Percentiles rank a stretch among this genome's conserved stretches.
Conservation (phyloP, 805 yeast species). For the Saccharomycopsis schoenii region DNA sequence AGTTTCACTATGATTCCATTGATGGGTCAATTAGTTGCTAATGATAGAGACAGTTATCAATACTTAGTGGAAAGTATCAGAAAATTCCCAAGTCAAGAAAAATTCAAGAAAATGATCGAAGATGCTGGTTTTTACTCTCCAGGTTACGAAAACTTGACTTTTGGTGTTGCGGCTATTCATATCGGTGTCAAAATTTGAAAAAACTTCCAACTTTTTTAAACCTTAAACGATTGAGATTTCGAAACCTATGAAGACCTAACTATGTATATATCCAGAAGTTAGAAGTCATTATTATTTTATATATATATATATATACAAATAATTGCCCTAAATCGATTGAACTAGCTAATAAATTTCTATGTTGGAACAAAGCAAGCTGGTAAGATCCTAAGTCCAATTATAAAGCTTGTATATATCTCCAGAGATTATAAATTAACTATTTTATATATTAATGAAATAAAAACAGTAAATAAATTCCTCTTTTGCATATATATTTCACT, state of each 20-base stretch:
- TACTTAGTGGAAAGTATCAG: slow-evolving; percentile 90
- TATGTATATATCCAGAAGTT: too few relatives aligned
- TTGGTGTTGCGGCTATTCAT: slow-evolving; percentile 93
- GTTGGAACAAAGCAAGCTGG: too few relatives aligned
- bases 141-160: slow-evolving; percentile 89
- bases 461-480: too few relatives aligned
- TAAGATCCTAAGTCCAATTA: too few relatives aligned
- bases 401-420: too few relatives aligned
- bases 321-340: too few relatives aligned
- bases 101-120: slow-evolving; percentile 82
- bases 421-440: too few relatives aligned
- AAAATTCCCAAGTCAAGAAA: slow-evolving; percentile 86
- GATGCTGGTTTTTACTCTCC: slow-evolving; percentile 91
- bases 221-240: not conserved
- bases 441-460: too few relatives aligned
- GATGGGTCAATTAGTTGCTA: slow-evolving; percentile 91
- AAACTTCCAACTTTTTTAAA: not conserved
- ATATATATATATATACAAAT: too few relatives aligned
- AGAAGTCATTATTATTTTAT: too few relatives aligned
- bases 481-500: too few relatives aligned
- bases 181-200: slow-evolving; percentile 74
- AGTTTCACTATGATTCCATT: slow-evolving; percentile 81
- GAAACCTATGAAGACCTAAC: not conserved
- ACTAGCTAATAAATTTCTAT: too few relatives aligned
- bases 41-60: slow-evolving; percentile 92